Percentiles rank a stretch among this genome's conserved stretches.
Evolutionary conservation across 306 rosid species (phyloP).

Genomic region (Adenanthera pavonina): DNA sequence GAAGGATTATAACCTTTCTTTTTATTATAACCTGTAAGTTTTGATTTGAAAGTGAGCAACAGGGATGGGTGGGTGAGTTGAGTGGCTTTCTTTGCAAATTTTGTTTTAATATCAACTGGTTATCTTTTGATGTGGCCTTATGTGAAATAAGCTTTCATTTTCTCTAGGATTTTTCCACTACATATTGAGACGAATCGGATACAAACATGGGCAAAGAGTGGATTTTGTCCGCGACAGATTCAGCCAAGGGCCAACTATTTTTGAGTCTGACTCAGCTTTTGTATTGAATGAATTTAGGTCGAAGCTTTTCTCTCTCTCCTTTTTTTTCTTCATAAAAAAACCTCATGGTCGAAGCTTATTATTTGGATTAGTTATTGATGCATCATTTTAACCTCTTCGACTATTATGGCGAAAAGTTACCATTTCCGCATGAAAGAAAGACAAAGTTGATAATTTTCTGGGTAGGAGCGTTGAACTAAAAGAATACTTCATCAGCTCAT

Average conservation of each 20-base stretch:
- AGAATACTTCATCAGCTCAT: not conserved
- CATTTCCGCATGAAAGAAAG: constrained; percentile 20
- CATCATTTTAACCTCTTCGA: constrained; percentile 37
- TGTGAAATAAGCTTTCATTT: constrained; percentile 50
- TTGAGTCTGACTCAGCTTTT: constrained; percentile 56
- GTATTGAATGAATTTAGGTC: constrained; percentile 41
- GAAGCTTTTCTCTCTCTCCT: not conserved
- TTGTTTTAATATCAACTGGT: constrained; percentile 41
- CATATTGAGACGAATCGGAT: constrained; percentile 41
- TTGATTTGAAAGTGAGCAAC: constrained; percentile 56
- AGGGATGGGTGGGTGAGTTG: constrained; percentile 51
- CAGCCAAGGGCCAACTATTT: constrained; percentile 51
- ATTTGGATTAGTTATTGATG: constrained; percentile 35
- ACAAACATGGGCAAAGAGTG: constrained; percentile 40
- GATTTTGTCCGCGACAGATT: constrained; percentile 49
- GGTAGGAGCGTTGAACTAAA: not conserved
- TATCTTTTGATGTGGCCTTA: constrained; percentile 46
- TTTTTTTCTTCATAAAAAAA: too few relatives aligned
- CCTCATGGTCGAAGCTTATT: not conserved
- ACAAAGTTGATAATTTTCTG: constrained; percentile 17
- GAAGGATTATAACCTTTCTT: constrained; percentile 44
- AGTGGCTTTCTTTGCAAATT: constrained; percentile 47
- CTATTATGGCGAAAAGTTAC: constrained; percentile 4
- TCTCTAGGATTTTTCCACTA: constrained; percentile 44
- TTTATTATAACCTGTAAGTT: not conserved